These are phyloP conservation scores for Malassezia furfur DNA, from an alignment of 1,284 basidiomycete genomes.

Conservation along the genomic window DNA sequence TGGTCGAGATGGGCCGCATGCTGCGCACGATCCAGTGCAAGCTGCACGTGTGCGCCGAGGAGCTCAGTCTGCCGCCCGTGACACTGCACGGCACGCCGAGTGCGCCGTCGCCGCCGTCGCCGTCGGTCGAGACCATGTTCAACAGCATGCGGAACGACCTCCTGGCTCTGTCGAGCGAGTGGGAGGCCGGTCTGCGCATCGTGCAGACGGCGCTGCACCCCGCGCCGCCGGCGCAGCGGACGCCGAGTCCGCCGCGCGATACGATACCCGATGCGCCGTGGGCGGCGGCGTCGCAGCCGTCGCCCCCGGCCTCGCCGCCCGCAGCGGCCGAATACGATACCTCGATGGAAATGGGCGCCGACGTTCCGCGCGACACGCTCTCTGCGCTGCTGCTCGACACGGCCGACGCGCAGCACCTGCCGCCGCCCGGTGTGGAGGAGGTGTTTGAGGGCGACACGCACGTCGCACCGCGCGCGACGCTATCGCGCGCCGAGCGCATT, in stretches of 20 bases:
- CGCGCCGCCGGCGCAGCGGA: not conserved
- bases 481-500: slow-evolving; percentile 35
- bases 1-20: slow-evolving; percentile 29
- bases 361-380: not conserved
- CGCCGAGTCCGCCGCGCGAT: not conserved
- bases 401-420: slow-evolving; percentile 29
- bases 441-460: slow-evolving; percentile 35
- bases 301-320: not conserved
- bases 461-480: slow-evolving; percentile 6
- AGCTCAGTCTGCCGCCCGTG: slow-evolving; percentile 23
- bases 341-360: too few species aligned
- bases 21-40: slow-evolving; percentile 46
- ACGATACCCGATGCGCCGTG: not conserved
- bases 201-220: slow-evolving; percentile 4
- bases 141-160: slow-evolving; percentile 40
- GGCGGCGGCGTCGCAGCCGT: too few species aligned
- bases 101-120: not conserved
- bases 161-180: slow-evolving; percentile 32
- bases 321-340: too few species aligned
- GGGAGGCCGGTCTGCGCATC: slow-evolving; percentile 38
- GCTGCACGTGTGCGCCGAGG: slow-evolving; percentile 39
- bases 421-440: slow-evolving; percentile 36
- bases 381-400: slow-evolving; percentile 21
- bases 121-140: slow-evolving; percentile 18
- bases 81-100: slow-evolving; percentile 28